Conservation (phyloP, 257 asterid genomes). For the Nicotiana noctiflora region DNA sequence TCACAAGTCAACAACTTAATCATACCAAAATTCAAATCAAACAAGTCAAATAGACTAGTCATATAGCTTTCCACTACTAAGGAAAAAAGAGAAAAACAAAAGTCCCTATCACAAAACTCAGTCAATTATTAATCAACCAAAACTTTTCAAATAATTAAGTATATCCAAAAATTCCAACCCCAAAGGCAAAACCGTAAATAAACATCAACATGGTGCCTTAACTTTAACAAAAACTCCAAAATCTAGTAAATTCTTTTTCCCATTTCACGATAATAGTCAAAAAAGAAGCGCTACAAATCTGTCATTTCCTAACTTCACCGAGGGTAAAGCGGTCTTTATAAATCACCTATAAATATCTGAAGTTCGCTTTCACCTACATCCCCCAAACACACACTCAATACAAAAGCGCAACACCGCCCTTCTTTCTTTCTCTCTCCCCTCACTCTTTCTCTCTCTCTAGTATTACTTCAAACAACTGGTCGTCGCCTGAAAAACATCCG, state of each 20-base stretch:
- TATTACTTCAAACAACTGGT: slow-evolving; percentile 3
- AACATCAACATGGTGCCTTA: neutral
- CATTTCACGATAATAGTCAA: slow-evolving; percentile 41
- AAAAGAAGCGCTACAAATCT: slow-evolving; percentile 34
- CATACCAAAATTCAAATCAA: neutral
- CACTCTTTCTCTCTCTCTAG: slow-evolving; percentile 10
- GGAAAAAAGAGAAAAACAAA: neutral
- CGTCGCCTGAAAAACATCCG: slow-evolving; percentile 11
- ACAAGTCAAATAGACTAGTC: neutral
- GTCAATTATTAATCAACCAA: slow-evolving; percentile 15
- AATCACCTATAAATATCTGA: slow-evolving; percentile 23
- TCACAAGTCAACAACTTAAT: neutral
- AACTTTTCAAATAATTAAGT: slow-evolving; percentile 4
- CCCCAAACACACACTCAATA: slow-evolving; percentile 9
- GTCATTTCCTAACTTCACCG: slow-evolving; percentile 22
- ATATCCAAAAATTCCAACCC: neutral
- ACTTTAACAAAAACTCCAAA: slow-evolving; percentile 13
- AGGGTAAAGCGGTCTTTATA: slow-evolving; percentile 38
- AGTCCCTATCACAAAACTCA: slow-evolving; percentile 10
- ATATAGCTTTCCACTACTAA: neutral
- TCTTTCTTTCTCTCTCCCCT: slow-evolving; percentile 17
- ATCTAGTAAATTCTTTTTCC: slow-evolving; percentile 19
- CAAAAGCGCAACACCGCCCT: slow-evolving; percentile 12
- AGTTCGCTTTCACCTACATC: slow-evolving; percentile 46
- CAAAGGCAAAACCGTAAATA: slow-evolving; percentile 32